Evolutionary conservation across 2,329 filamentous ascomycete genomes (phyloP).

Genomic region (Onygenales sp.): DNA sequence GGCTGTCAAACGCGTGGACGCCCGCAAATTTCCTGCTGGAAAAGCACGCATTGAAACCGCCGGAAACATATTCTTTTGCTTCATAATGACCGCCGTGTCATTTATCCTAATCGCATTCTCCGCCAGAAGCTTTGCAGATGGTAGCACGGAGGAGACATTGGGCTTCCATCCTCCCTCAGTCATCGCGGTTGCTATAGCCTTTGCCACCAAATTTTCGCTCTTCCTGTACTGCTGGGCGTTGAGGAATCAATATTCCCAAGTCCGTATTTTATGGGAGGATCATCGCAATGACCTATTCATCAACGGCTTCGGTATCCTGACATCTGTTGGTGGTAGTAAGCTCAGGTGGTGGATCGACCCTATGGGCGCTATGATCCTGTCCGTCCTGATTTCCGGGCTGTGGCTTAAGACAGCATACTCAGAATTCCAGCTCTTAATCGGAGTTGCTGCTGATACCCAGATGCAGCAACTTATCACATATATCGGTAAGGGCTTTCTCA

Average conservation of each 20-base stretch:
- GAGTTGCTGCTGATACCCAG: slow-evolving; percentile 74
- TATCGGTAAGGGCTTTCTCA: slow-evolving; percentile 48
- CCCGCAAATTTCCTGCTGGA: slow-evolving; percentile 76
- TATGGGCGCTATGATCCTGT: slow-evolving; percentile 77
- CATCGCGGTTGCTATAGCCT: slow-evolving; percentile 75
- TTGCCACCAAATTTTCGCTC: slow-evolving; percentile 69
- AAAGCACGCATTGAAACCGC: slow-evolving; percentile 92
- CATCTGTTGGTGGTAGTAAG: slow-evolving; percentile 82
- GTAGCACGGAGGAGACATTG: slow-evolving; percentile 43
- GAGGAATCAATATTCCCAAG: slow-evolving; percentile 82
- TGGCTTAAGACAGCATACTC: slow-evolving; percentile 80
- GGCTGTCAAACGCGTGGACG: slow-evolving; percentile 78
- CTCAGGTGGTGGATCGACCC: slow-evolving; percentile 93
- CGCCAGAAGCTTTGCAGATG: slow-evolving; percentile 54
- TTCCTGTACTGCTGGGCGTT: slow-evolving; percentile 91
- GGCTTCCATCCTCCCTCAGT: slow-evolving; percentile 72
- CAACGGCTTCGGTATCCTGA: slow-evolving; percentile 87
- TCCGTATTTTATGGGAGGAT: slow-evolving; percentile 90
- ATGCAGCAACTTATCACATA: slow-evolving; percentile 94
- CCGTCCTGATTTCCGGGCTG: slow-evolving; percentile 63
- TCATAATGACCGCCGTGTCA: slow-evolving; percentile 88
- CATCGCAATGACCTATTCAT: slow-evolving; percentile 96
- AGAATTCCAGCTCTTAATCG: slow-evolving; percentile 87
- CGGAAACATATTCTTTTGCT: slow-evolving; percentile 93
- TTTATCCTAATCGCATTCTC: slow-evolving; percentile 89